Conservation (phyloP, 805 yeast genomes). For the Sugiyamaella lignohabitans region DNA sequence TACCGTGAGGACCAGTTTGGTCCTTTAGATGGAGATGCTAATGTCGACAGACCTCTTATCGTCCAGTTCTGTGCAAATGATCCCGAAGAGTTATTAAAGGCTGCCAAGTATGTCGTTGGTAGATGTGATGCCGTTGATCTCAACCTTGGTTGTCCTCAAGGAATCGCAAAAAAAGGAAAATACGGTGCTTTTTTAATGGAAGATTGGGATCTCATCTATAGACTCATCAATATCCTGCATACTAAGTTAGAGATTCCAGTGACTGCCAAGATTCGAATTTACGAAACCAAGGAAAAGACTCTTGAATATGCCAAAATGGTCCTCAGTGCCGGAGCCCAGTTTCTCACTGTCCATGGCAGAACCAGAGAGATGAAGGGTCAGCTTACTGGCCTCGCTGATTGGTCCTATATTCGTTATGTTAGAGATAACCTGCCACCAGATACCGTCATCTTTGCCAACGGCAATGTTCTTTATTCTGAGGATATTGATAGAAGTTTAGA, state of each 20-base stretch:
- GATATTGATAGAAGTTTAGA: conserved; percentile 68
- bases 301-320: conserved; percentile 85
- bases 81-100: conserved; percentile 71
- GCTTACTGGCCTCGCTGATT: conserved; percentile 89
- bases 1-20: conserved; percentile 68
- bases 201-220: conserved; percentile 80
- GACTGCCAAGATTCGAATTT: conserved; percentile 91
- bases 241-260: conserved; percentile 75
- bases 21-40: conserved; percentile 61
- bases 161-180: conserved; percentile 89
- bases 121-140: conserved; percentile 94
- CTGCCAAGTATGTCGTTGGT: conserved; percentile 75
- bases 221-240: conserved; percentile 67
- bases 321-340: conserved; percentile 89
- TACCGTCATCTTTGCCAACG: conserved; percentile 89
- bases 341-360: conserved; percentile 90
- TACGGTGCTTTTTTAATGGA: conserved; percentile 97
- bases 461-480: conserved; percentile 85
- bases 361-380: conserved; percentile 98
- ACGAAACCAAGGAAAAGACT: conserved; percentile 75
- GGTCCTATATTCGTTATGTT: conserved; percentile 70
- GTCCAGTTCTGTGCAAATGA: conserved; percentile 98
- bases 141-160: conserved; percentile 97
- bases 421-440: conserved; percentile 73
- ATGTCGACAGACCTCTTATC: conserved; percentile 73